These are phyloP conservation scores for Euphorbia corollata DNA, from an alignment of 441 rosid species.

Conservation along the genomic window DNA sequence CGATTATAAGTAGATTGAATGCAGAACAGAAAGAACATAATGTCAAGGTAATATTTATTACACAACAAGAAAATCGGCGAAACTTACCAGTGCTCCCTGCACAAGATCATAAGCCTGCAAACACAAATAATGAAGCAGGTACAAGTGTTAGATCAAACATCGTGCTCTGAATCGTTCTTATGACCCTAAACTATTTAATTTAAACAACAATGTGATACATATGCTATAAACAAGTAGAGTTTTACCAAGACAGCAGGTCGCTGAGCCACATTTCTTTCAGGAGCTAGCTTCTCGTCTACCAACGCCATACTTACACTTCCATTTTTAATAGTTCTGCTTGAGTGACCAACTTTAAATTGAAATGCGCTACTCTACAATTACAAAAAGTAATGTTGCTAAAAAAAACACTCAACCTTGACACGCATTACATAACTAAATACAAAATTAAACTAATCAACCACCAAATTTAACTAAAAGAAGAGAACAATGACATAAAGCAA, in stretches of 20 bases:
- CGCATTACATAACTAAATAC: neutral
- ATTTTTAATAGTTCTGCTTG: constrained; percentile 22
- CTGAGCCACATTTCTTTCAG: constrained; percentile 30
- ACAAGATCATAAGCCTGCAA: constrained; percentile 87
- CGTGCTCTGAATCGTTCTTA: neutral
- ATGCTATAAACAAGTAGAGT: neutral
- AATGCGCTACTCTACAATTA: constrained; percentile 32
- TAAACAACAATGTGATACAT: neutral
- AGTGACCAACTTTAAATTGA: constrained; percentile 25
- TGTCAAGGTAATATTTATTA: neutral
- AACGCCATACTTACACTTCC: constrained; percentile 47
- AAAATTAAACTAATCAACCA: neutral
- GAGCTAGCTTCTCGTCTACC: constrained; percentile 57
- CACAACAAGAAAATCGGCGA: constrained; percentile 4
- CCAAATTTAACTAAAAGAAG: neutral
- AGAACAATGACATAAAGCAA: neutral
- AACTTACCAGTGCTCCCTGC: constrained; percentile 82
- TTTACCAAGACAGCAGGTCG: constrained; percentile 60
- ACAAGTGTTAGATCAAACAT: constrained; percentile 1
- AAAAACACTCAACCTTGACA: neutral
- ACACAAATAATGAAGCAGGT: too few relatives aligned
- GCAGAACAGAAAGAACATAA: neutral
- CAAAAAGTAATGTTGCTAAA: neutral
- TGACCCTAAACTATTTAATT: neutral
- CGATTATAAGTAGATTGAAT: neutral